Conservation (phyloP, 148 eudicot species). For the Mesembryanthemum crystallinum region DNA sequence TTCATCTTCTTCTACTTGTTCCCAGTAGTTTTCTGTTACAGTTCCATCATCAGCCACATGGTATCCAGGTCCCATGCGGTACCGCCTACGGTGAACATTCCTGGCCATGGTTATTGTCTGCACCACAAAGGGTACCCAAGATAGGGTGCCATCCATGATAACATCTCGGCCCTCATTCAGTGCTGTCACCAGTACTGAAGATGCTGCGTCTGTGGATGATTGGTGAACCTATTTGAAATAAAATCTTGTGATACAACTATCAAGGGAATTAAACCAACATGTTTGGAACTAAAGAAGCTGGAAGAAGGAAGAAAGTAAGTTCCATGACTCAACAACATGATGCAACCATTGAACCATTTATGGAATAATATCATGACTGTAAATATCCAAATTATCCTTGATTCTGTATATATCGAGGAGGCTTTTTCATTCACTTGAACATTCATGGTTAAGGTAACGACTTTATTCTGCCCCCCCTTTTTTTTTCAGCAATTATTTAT, state of each 20-base stretch:
- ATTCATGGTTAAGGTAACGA: neutral
- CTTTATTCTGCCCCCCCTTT: too few species aligned
- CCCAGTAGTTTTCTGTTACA: slow-evolving; percentile 89
- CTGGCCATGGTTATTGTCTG: slow-evolving; percentile 99
- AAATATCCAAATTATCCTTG: neutral
- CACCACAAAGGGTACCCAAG: slow-evolving; percentile 96
- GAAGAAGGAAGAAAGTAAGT: neutral
- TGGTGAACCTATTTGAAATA: slow-evolving; percentile 77
- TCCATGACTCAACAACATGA: neutral
- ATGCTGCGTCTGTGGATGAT: slow-evolving; percentile 97
- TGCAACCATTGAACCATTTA: neutral
- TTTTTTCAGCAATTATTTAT: too few species aligned
- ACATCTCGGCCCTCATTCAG: slow-evolving; percentile 97
- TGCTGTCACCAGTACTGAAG: slow-evolving; percentile 95
- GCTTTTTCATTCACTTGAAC: neutral
- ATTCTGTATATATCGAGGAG: neutral
- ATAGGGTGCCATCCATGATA: slow-evolving; percentile 97
- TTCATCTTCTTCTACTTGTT: slow-evolving; percentile 74
- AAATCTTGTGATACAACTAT: slow-evolving; percentile 6
- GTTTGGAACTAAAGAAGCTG: neutral
- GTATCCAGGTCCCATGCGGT: slow-evolving; percentile 98
- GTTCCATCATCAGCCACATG: slow-evolving; percentile 60
- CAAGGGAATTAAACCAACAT: neutral
- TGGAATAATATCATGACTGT: neutral
- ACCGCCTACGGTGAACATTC: slow-evolving; percentile 85